Conservation (phyloP, 148 eudicot genomes). For the Silene uniflora region DNA sequence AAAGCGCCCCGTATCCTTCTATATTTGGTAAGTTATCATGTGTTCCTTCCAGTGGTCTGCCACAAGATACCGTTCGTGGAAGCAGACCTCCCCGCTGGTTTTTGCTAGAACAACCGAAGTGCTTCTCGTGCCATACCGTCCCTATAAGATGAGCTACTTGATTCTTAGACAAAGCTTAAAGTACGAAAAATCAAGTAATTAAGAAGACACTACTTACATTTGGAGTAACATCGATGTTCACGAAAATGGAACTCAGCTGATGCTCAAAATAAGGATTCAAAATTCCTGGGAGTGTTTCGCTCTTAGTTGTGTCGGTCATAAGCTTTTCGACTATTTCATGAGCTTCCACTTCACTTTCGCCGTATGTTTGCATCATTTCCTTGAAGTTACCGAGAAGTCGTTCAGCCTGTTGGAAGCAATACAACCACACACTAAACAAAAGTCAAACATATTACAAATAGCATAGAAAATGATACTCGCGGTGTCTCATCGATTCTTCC, state of each 20-base stretch:
- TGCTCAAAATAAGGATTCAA: slow-evolving; percentile 44
- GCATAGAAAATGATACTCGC: not conserved
- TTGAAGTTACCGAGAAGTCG: slow-evolving; percentile 47
- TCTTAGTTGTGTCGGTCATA: slow-evolving; percentile 63
- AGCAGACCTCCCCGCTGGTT: slow-evolving; percentile 44
- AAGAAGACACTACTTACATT: slow-evolving; percentile 30
- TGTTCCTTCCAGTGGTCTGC: slow-evolving; percentile 57
- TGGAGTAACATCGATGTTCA: slow-evolving; percentile 47
- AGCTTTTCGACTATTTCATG: slow-evolving; percentile 51
- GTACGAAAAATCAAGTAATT: not conserved
- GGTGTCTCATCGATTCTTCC: not conserved
- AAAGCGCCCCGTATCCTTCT: slow-evolving; percentile 4
- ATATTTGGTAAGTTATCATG: slow-evolving; percentile 37
- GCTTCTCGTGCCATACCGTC: slow-evolving; percentile 85
- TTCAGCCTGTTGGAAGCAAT: slow-evolving; percentile 38
- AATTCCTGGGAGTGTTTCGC: slow-evolving; percentile 50
- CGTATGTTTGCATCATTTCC: slow-evolving; percentile 33
- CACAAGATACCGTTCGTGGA: slow-evolving; percentile 58
- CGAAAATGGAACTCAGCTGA: slow-evolving; percentile 64
- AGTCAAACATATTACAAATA: not conserved
- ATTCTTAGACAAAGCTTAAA: not conserved
- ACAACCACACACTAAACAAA: not conserved
- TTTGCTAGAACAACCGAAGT: slow-evolving; percentile 47
- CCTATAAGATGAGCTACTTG: slow-evolving; percentile 27
- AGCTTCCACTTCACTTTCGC: slow-evolving; percentile 32